Evolutionary conservation across 805 yeast species (phyloP), one percentile per base, ranked within the genome.

Genomic region (Saccharomycopsis vini): DNA sequence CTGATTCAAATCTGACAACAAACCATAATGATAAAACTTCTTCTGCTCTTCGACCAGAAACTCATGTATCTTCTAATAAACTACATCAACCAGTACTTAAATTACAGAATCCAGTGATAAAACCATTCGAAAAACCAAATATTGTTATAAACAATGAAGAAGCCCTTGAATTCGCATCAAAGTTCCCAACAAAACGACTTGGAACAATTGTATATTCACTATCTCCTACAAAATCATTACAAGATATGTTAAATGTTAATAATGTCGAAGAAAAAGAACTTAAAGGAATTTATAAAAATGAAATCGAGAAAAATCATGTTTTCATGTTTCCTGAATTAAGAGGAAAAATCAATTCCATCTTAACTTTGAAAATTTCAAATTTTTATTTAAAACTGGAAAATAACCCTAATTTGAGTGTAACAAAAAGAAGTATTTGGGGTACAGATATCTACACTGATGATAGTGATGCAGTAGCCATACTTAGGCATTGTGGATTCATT

Each of bases 371-470:
- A 13, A 52, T 60, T 15, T 56, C 62, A 15, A 55, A 56, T 3
- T 50, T 50, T 36, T 53, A 55, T 3, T 48, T 61, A 9, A 47
- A 52, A 12, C 19, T 22, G 29, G 22, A 44, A 35, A 38, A 44
- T 24, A 40, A 42, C 28, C 46, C 46, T 6, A 46, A 46, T 34
- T 29, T 43, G 16, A 37, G 44, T 21, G 20, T 34, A 1, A 22
- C 23, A 28, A 46, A 36, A 23, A 32, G 50, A 35, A 29, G 24
- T 19, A 29, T 88, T 2, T 90, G 97, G 97, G 98, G 98, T 2
- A 74, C 89, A 2, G 95, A 89, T 36, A 68, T 92, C 1, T 92
- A 90, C 61, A 85, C 97, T 0, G 97, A 92, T 61, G 98, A 90
- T 60, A 82, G 95, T 1, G 95, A 90, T 59, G 64, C 89, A 2